Conservation (phyloP, 805 yeast genomes). For the Hanseniaspora mollemarum region DNA sequence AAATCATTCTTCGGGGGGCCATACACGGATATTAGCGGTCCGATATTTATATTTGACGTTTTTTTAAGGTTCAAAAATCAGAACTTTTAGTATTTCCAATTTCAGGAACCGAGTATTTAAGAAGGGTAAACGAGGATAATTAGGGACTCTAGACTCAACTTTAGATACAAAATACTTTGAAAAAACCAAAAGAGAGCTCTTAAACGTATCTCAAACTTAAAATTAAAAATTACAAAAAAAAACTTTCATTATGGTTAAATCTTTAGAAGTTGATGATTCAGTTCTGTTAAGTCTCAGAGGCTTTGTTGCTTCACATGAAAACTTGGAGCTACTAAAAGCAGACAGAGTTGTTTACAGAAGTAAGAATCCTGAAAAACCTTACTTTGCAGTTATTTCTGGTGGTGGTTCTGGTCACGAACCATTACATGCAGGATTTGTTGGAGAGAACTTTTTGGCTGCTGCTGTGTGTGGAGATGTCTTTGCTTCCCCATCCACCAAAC, state of each 20-base stretch:
- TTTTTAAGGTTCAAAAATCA: too few relatives aligned
- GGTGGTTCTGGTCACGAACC: constrained; percentile 98
- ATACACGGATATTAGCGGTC: too few relatives aligned
- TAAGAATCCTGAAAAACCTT: constrained; percentile 29
- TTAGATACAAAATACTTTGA: too few relatives aligned
- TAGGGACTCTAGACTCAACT: too few relatives aligned
- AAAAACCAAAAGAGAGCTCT: too few relatives aligned
- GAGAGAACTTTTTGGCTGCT: constrained; percentile 67
- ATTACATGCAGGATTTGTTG: constrained; percentile 82
- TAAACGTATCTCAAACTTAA: too few relatives aligned
- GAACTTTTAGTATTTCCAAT: too few relatives aligned
- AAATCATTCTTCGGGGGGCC: too few relatives aligned
- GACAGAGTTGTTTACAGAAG: constrained; percentile 33
- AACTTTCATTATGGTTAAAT: constrained; percentile 24
- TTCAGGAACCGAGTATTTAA: too few relatives aligned
- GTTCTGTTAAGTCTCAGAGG: constrained; percentile 32
- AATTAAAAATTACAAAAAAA: too few relatives aligned
- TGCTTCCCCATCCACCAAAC: constrained; percentile 91
- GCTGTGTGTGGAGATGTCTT: constrained; percentile 88
- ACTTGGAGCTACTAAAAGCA: constrained; percentile 29
- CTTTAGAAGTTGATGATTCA: constrained; percentile 34
- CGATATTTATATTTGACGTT: too few relatives aligned
- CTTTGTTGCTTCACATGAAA: constrained; percentile 31
- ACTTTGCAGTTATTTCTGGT: constrained; percentile 70
- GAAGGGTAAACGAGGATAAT: too few relatives aligned